Evolutionary conservation across 805 yeast species (phyloP), one percentile per base, ranked within the genome.

Genomic region (Kodamaea kaohsiungensis): DNA sequence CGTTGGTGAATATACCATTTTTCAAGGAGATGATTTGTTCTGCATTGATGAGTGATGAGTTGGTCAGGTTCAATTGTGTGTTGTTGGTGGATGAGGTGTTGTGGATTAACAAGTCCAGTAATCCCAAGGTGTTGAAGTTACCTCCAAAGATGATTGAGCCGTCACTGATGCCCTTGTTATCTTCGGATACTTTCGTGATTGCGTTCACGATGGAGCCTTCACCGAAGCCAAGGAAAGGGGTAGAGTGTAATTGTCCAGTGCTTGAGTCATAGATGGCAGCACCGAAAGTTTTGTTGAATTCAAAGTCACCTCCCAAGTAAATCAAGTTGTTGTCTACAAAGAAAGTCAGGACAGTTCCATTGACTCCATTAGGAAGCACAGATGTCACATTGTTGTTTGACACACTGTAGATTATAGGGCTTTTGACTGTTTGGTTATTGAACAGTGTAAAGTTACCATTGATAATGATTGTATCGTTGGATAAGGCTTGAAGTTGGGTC

Each of bases 231-330:
- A 80, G 78, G 69, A 93, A 95, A 0, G 88, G 86, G 2, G 89
- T 73, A 7, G 78, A 65, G 1, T 63, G 49, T 40, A 89, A 69
- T 1, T 68, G 33, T 17, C 75, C 61, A 2, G 78, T 60, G 0
- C 78, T 59, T 13, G 72, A 63, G 68, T 89, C 79, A 78, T 89
- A 93, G 3, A 84, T 70, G 8, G 88, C 85, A 0, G 82, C 88
- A 49, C 91, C 87, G 59, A 76, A 63, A 7, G 85, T 75, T 46
- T 72, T 67, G 53, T 81, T 75, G 65, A 76, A 85, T 5, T 76
- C 66, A 59, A 93, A 82, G 55, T 82, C 78, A 17, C 99, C 99
- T 8, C 98, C 99, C 48, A 89, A 79, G 63, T 89, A 91, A 0
- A 90, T 78, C 18, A 82, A 53, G 18, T 79, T 69, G 35, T 70